These are phyloP conservation scores for Hortiboletus flavorubellus DNA, from an alignment of 768 basidiomycete genomes.

Conservation along the genomic window DNA sequence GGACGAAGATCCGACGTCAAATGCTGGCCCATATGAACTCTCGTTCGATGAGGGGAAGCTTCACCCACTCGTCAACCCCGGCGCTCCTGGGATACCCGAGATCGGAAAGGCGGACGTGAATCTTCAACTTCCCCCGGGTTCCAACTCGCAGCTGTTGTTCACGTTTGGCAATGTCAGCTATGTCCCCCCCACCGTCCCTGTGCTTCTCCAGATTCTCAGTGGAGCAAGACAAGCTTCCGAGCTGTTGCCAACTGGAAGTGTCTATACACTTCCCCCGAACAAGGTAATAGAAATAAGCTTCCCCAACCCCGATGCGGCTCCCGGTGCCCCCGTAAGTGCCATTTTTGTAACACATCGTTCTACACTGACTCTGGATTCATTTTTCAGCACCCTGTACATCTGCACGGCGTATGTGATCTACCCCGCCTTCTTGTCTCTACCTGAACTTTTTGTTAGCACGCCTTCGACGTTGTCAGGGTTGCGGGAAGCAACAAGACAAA, in stretches of 20 bases:
- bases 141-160: background rate
- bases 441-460: slow-evolving; percentile 22
- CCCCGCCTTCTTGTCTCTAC: background rate
- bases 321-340: slow-evolving; percentile 29
- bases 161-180: background rate
- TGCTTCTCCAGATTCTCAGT: slow-evolving; percentile 33
- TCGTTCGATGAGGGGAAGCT: background rate
- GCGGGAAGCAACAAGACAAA: slow-evolving; percentile 29
- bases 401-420: slow-evolving; percentile 36
- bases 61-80: background rate
- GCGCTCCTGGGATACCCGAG: slow-evolving; percentile 1
- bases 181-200: slow-evolving; percentile 39
- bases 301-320: slow-evolving; percentile 27
- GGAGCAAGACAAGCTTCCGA: slow-evolving; percentile 43
- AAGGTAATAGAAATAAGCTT: slow-evolving; percentile 47
- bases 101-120: slow-evolving; percentile 4
- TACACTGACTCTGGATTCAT: background rate
- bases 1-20: background rate
- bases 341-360: background rate
- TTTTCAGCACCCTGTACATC: slow-evolving; percentile 35
- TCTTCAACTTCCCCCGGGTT: background rate
- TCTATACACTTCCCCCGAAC: slow-evolving; percentile 44
- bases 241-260: slow-evolving; percentile 45
- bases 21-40: background rate
- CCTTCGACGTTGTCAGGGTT: slow-evolving; percentile 33